Base-by-base conservation (phyloP, 352 stramenopile species). In the Phytophthora melonis region DNA sequence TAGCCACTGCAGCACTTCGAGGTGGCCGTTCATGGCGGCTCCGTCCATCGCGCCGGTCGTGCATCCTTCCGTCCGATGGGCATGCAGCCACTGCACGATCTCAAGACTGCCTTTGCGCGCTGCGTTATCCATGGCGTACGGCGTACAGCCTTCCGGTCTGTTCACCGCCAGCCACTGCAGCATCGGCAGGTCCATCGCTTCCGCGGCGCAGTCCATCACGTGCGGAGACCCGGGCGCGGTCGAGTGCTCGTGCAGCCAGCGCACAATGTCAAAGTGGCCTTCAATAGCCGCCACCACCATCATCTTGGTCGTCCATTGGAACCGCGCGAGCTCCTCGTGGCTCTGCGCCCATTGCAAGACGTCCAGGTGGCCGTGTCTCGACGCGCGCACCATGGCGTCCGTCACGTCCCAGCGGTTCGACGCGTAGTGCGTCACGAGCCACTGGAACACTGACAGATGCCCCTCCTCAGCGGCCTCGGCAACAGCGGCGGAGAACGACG, bases 271-370 rank as follows among this genome's bases (percentile, higher is more conserved):
- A 19, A 86, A 79, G 32, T 86, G 79, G 9, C 76, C 77, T 54
- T 84, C 74, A 16, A 82, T 82, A 19, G 79, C 79, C 13, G 79
- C 77, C n/a, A 82, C 71, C 1, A 81, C 67, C 66, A 67, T 74
- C 70, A 79, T 81, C 57, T 81, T 81, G 47, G 70, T 79, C 21
- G 70, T 74, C 75, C 75, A 81, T 11, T 53, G 63, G 63, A 81
- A 73, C 13, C 13, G 56, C 9, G 45, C 45, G 1, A 66, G 64
- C 45, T 59, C 30, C 8, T 45, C 21, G 56, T 75, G 72, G 23
- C 54, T 53, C n/a, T 70, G 49, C 0, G 62, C 57, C 75, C 75
- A 82, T 25, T 72, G 49, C 53, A 82, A 43, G 10, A 79, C 55
- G 8, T 53, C 34, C 34, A 82, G 25, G 21, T 77, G 72, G 1